Evolutionary conservation across 2,329 filamentous ascomycete species (phyloP), one percentile per base, ranked within the genome.

Genomic region (Sarocladiaceae sp.): DNA sequence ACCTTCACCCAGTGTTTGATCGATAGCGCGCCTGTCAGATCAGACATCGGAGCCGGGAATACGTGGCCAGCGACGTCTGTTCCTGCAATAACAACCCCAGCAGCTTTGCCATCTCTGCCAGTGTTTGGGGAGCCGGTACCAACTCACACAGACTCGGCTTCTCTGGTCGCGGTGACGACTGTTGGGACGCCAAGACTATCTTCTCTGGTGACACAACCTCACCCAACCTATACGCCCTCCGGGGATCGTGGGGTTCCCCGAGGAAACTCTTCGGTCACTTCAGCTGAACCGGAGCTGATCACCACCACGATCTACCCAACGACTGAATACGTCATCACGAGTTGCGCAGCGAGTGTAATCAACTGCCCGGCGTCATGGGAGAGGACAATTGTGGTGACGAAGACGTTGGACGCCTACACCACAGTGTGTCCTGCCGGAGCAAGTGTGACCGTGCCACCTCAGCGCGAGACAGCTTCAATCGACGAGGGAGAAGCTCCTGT

Each of bases 1-100:
- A 62, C 59, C 19, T 45, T 51, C 21, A 67, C 65, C 24, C 52
- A 65, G 47, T 69, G 66, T 54, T 50, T 58, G 48, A 44, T 57
- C 23, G 46, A 45, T 5, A 43, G 26, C n/a, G 26, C 33, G 2
- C 46, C 49, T 2, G 34, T 40, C 15, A 27, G 29, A 10, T 18
- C 37, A 16, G 37, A 12, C 11, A 5, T 41, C 11, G 37, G 15
- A 11, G 21, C 4, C 12, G 37, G 37, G 7, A 29, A 18, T 10
- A 27, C 11, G 7, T 20, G 16, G 10, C 11, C 33, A 16, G 7
- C 19, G 23, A 5, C 5, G 15, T 16, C 37, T 18, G 4, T 29
- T 4, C 19, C 37, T 27, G 23, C 23, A 9, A 24, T 23, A 23
- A 27, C 37, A 12, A 15, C 37, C 5, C 13, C 12, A 4, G 23